Evolutionary conservation across 345 rosid species (phyloP), one percentile per base, ranked within the genome.

Genomic region (Murraya koenigii): DNA sequence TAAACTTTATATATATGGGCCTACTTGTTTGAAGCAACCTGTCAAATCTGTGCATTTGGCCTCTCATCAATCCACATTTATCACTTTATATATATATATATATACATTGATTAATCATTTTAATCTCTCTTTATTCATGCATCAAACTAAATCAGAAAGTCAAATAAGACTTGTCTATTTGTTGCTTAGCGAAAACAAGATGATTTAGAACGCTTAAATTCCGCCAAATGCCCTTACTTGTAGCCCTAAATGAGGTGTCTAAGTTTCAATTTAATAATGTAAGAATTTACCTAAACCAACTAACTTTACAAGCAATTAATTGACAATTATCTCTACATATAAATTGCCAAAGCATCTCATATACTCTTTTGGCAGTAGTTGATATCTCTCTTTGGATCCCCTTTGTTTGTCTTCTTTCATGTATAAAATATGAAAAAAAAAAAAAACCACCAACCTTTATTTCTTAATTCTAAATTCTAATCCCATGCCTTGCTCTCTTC

Each of bases 231-330:
- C 47, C 66, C 33, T 38, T 25, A 17, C 9, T 74, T 14, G 69
- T 62, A 26, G 69, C 66, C 15, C 68, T 41, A 19, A 60, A 47
- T 41, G 26, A 61, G n/a, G 52, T 39, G 52, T 39, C 25, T 49
- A 7, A n/a, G 17, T 66, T 60, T 56, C 56, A 8, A 20, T 8
- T 35, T 32, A 73, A 80, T 52, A 74, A 26, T 74, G 63, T n/a
- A 52, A 62, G 10, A 66, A 62, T 49, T 75, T 70, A 85, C 88
- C 90, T 87, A 83, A 87, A 77, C 88, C 86, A 83, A 85, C 85
- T 75, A 83, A 82, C 74, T 75, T 79, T 35, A 10, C 17, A 68
- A 22, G 49, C 4, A 75, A 49, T 17, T 52, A 52, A 52, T 52
- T 52, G 5, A 52, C 15, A 23, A 41, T 72, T 38, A 61, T 30